Evolutionary conservation across 805 yeast genomes (phyloP).

Genomic region (Lipomyces anomalus): DNA sequence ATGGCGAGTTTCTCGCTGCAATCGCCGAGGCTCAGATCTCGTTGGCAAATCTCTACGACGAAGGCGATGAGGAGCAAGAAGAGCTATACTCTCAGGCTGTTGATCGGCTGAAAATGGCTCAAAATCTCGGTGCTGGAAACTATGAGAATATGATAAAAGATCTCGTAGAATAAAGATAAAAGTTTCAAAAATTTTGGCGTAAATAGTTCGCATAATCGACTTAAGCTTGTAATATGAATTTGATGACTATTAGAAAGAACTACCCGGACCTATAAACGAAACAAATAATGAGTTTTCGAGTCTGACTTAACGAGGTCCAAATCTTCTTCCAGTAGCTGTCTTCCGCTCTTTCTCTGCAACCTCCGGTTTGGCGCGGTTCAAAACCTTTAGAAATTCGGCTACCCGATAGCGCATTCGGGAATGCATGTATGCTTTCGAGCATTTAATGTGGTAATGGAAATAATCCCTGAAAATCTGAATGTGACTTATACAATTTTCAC

Average conservation of each 20-base stretch:
- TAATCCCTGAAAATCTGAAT: constrained; percentile 90
- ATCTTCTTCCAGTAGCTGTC: constrained; percentile 69
- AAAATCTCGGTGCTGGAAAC: constrained; percentile 42
- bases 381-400: constrained; percentile 84
- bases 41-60: constrained; percentile 65
- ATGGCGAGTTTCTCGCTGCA: constrained; percentile 22
- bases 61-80: constrained; percentile 64
- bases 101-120: constrained; percentile 58
- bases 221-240: neutral
- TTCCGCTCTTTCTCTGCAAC: constrained; percentile 64
- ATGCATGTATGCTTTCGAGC: constrained; percentile 97
- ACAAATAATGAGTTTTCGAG: neutral
- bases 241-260: neutral
- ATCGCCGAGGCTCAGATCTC: constrained; percentile 80
- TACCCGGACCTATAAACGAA: neutral
- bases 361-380: constrained; percentile 96
- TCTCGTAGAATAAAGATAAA: constrained; percentile 12
- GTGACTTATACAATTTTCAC: constrained; percentile 85
- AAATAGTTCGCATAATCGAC: neutral
- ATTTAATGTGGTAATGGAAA: constrained; percentile 97
- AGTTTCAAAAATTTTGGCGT: neutral
- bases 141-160: constrained; percentile 34
- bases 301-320: constrained; percentile 32
- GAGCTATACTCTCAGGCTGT: constrained; percentile 64
- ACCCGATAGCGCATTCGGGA: constrained; percentile 97